Percentiles rank a stretch among this genome's conserved stretches.
Conservation (phyloP, 768 basidiomycete species). For the Tephrocybe sp. region DNA sequence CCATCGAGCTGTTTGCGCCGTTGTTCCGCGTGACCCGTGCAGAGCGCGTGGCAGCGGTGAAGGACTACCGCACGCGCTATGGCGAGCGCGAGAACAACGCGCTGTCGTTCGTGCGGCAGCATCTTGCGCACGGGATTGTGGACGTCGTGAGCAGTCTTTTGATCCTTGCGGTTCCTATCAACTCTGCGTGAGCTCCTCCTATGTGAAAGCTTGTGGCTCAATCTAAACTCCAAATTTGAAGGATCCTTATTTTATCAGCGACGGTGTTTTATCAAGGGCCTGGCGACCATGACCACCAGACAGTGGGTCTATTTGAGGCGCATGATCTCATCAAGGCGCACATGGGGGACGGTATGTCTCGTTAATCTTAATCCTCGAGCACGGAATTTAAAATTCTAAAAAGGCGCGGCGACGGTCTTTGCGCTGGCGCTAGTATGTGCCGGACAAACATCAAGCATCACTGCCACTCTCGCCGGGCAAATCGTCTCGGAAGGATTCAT, state of each 20-base stretch:
- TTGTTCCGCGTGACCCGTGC: conserved; percentile 32
- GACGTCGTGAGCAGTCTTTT: conserved; percentile 63
- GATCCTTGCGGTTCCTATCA: conserved; percentile 74
- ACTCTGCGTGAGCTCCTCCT: conserved; percentile 50
- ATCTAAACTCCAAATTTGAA: conserved; percentile 20
- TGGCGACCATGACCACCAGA: conserved; percentile 19
- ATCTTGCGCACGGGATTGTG: conserved; percentile 54
- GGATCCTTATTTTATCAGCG: conserved; percentile 71
- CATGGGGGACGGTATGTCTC: conserved; percentile 52
- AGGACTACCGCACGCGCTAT: conserved; percentile 36
- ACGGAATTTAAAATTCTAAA: not conserved
- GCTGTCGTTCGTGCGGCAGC: conserved; percentile 46
- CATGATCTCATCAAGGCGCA: conserved; percentile 54
- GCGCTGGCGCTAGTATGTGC: conserved; percentile 74
- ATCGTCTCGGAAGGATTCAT: conserved; percentile 81
- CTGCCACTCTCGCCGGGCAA: conserved; percentile 79
- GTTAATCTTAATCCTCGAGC: not conserved
- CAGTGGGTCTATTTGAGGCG: conserved; percentile 67
- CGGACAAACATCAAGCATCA: conserved; percentile 77
- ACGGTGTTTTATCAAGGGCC: conserved; percentile 61
- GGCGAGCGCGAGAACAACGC: conserved; percentile 50
- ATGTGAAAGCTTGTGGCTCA: not conserved
- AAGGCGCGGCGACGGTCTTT: conserved; percentile 69
- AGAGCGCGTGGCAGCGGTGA: conserved; percentile 28
- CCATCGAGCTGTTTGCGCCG: conserved; percentile 11